These are phyloP conservation scores for Juncus effusus DNA, from an alignment of 176 grass and related monocot genomes.

Conservation along the genomic window DNA sequence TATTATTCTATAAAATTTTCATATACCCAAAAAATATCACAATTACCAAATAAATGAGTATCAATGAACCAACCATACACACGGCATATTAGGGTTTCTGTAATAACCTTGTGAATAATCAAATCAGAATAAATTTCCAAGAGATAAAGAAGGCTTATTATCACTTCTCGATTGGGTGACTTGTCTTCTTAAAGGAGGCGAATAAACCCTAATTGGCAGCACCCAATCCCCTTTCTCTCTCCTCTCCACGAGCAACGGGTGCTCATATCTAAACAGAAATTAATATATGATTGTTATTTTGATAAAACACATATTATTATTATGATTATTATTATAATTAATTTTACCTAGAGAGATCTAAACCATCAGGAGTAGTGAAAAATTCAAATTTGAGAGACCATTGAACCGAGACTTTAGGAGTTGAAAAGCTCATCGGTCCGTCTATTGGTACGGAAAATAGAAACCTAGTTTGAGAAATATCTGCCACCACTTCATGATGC, in stretches of 20 bases:
- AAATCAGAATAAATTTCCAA: slow-evolving; percentile 63
- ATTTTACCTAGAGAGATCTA: slow-evolving; percentile 64
- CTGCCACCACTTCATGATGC: slow-evolving; percentile 90
- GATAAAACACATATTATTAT: background rate
- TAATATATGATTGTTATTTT: background rate
- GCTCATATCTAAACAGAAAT: slow-evolving; percentile 55
- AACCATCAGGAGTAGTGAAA: slow-evolving; percentile 74
- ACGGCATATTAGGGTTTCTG: too few species aligned
- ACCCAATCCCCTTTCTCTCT: slow-evolving; percentile 96
- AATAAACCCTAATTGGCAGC: slow-evolving; percentile 78
- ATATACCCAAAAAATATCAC: too few species aligned
- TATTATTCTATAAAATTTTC: too few species aligned
- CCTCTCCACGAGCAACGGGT: slow-evolving; percentile 78
- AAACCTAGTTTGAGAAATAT: slow-evolving; percentile 88
- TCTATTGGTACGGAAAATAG: slow-evolving; percentile 93
- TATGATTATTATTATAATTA: background rate
- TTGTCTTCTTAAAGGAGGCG: slow-evolving; percentile 62
- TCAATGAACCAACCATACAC: too few species aligned
- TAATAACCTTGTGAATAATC: slow-evolving; percentile 26
- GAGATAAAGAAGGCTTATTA: slow-evolving; percentile 34
- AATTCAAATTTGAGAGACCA: slow-evolving; percentile 96
- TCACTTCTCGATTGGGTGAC: slow-evolving; percentile 60
- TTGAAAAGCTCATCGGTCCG: slow-evolving; percentile 88
- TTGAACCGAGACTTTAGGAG: slow-evolving; percentile 75
- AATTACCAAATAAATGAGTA: too few species aligned